Evolutionary conservation across 2,329 filamentous ascomycete genomes (phyloP).

Genomic region (Zelopaecilomyces penicillatus): DNA sequence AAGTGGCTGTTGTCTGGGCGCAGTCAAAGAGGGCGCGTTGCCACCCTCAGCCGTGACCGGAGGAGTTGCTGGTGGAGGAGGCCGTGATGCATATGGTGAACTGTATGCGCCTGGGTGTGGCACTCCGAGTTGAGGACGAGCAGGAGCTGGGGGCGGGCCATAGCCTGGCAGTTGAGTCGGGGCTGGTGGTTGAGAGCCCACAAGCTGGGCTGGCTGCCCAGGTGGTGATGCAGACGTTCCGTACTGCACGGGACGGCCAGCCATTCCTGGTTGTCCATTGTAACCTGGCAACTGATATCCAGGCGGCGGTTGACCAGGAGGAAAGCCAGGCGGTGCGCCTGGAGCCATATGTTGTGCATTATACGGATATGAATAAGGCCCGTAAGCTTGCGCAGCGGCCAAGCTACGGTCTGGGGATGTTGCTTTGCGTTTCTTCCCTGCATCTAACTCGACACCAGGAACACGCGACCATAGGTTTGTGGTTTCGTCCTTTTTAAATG

Average conservation of each 20-base stretch:
- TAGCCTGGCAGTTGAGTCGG: constrained; percentile 27
- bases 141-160: constrained; percentile 27
- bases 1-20: constrained; percentile 5
- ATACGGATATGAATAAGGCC: constrained; percentile 28
- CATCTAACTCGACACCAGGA: constrained; percentile 49
- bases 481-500: constrained; percentile 50
- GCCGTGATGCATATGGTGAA: constrained; percentile 28
- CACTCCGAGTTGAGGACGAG: constrained; percentile 22
- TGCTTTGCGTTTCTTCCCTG: constrained; percentile 52
- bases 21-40: constrained; percentile 11
- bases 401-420: constrained; percentile 42
- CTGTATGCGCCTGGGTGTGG: constrained; percentile 27
- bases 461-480: constrained; percentile 50
- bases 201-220: constrained; percentile 15
- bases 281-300: constrained; percentile 28
- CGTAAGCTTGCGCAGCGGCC: constrained; percentile 29
- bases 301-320: constrained; percentile 23
- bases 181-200: constrained; percentile 22
- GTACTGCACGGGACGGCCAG: constrained; percentile 23
- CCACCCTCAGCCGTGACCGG: constrained; percentile 22
- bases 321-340: constrained; percentile 23
- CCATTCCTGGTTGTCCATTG: constrained; percentile 20
- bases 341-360: constrained; percentile 26
- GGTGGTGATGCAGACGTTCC: constrained; percentile 20
- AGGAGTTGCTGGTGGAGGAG: constrained; percentile 19